Percentiles rank a stretch among this genome's conserved stretches.
Conservation (phyloP, 345 rosid genomes). For the Brassica incana region DNA sequence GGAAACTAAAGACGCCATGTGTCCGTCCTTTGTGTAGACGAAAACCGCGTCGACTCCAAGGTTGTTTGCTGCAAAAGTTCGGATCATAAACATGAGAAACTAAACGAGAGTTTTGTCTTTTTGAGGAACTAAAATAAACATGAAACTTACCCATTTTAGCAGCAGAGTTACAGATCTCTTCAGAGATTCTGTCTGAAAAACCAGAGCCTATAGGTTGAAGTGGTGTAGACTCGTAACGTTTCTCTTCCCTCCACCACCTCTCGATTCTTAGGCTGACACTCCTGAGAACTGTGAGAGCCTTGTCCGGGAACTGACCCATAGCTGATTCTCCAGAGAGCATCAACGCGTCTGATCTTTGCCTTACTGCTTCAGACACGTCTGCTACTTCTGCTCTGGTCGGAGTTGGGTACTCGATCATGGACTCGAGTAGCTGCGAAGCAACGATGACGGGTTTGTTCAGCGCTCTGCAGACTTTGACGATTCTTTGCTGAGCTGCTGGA, state of each 20-base stretch:
- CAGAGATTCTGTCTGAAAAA: slow-evolving; percentile 1
- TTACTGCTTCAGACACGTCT: slow-evolving; percentile 98
- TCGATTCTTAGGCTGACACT: slow-evolving; percentile 50
- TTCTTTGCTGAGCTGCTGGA: neutral
- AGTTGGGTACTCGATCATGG: neutral
- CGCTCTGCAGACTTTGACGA: neutral
- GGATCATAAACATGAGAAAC: neutral
- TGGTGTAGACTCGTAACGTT: slow-evolving; percentile 1
- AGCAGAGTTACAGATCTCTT: slow-evolving; percentile 1
- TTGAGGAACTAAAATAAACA: neutral
- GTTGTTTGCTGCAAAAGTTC: slow-evolving; percentile 54
- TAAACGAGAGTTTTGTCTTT: neutral
- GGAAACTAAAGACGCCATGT: slow-evolving; percentile 95
- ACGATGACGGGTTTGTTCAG: neutral
- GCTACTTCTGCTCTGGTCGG: slow-evolving; percentile 99
- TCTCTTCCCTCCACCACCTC: neutral
- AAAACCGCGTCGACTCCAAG: slow-evolving; percentile 89
- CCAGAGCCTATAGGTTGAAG: neutral
- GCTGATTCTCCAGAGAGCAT: slow-evolving; percentile 47
- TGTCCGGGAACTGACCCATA: slow-evolving; percentile 98
- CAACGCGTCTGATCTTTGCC: slow-evolving; percentile 96
- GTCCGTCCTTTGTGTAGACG: slow-evolving; percentile 82
- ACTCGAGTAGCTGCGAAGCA: neutral
- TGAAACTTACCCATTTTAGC: slow-evolving; percentile 54
- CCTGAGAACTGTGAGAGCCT: slow-evolving; percentile 91